Base-by-base conservation (phyloP, 2,329 filamentous ascomycete genomes). In the Verticillium longisporum region DNA sequence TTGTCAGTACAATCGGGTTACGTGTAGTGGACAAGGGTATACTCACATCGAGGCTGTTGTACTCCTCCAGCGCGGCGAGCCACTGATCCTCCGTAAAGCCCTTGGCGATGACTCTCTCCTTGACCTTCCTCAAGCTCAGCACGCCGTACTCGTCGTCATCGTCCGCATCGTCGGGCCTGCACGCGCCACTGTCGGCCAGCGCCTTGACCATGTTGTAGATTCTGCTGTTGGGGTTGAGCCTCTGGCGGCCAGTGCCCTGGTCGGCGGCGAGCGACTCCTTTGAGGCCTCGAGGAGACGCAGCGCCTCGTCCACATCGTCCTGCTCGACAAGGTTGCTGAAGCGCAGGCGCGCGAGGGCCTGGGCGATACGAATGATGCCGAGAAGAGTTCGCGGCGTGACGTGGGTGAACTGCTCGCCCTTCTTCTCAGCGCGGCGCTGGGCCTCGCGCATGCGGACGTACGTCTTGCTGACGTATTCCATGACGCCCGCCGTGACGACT, bases 51-150 rank as follows among this genome's bases (percentile, higher is more conserved):
- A 96, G 78, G 66, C 85, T 80, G 2, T 91, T 88, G 76, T 99
- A 98, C 79, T 97, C 94, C 64, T 97, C 89, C 72, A 99, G 82
- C 21, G 93, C 89, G 67, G 85, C 84, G 70, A 90, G 83, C 78
- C 97, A 92, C 75, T 99, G 93, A 74, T 98, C 92, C 66, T 92
- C 89, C 0, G 94, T 99, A 75, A 97, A 99, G 2, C 95, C 95
- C 83, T 97, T 97, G 59, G 93, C 95, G 69, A 98, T 83, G 34
- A 99, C 92, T 66, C 95, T 81, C 75, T 97, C 93, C 73, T 93
- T 86, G 63, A 99, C 91, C 75, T 92, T 90, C 67, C 90, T 85
- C 80, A 99, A 84, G 74, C 89, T 95, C 68, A 99, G 78, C 21
- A 83, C 73, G 15, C 82, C 80, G 38, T 74, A 71, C 60, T 78